A percentile compares a stretch with the other conserved stretches of the same genome.
These are phyloP conservation scores for Pseudogymnoascus sp. DNA, from an alignment of 2,329 filamentous ascomycete species.

Conservation along the genomic window DNA sequence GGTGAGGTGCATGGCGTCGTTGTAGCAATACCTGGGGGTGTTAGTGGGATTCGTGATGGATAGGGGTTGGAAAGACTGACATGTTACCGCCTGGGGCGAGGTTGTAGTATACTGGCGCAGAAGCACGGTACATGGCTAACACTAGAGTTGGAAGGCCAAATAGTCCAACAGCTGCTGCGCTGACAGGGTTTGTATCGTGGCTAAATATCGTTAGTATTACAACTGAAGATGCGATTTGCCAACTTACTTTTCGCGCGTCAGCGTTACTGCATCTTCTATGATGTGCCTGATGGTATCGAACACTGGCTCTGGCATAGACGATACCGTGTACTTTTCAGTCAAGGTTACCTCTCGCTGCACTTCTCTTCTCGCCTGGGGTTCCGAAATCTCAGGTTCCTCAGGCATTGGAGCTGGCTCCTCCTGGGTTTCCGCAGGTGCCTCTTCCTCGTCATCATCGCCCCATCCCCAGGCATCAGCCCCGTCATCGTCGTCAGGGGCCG, in stretches of 20 bases:
- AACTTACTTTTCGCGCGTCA: constrained; percentile 47
- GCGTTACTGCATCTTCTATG: constrained; percentile 52
- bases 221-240: neutral
- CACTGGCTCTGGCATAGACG: constrained; percentile 76
- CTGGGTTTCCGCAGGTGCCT: constrained; percentile 24
- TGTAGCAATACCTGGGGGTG: constrained; percentile 54
- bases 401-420: constrained; percentile 4
- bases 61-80: constrained; percentile 35
- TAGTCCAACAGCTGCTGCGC: constrained; percentile 60
- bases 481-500: constrained; percentile 24
- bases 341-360: constrained; percentile 62
- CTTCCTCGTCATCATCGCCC: constrained; percentile 58
- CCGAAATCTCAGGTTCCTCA: neutral
- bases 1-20: constrained; percentile 58
- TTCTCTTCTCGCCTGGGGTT: neutral
- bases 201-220: constrained; percentile 20
- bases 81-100: constrained; percentile 57
- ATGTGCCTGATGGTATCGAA: constrained; percentile 57
- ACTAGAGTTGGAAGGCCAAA: constrained; percentile 67
- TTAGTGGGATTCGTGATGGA: constrained; percentile 1
- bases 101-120: constrained; percentile 68
- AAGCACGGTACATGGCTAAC: constrained; percentile 72
- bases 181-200: constrained; percentile 50
- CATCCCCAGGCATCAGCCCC: constrained; percentile 65
- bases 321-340: constrained; percentile 81